Evolutionary conservation across 2,329 filamentous ascomycete species (phyloP).

Genomic region (Endoconidiophora laricicola): DNA sequence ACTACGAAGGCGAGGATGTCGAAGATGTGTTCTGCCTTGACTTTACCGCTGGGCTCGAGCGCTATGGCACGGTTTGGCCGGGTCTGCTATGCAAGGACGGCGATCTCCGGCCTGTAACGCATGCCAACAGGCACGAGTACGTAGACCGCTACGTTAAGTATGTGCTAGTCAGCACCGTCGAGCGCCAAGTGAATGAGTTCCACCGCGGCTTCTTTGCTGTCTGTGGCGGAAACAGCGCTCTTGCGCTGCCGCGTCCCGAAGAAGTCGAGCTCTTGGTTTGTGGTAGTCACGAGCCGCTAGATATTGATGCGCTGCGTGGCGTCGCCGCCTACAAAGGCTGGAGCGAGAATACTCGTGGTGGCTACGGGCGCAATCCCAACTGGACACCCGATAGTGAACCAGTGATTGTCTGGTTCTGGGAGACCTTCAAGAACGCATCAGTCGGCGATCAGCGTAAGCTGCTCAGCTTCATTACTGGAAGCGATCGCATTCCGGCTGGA

Average conservation of each 20-base stretch:
- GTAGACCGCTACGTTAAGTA: conserved; percentile 73
- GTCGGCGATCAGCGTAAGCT: conserved; percentile 59
- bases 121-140: conserved; percentile 66
- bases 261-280: conserved; percentile 80
- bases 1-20: conserved; percentile 64
- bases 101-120: conserved; percentile 63
- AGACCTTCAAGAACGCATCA: conserved; percentile 50
- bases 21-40: conserved; percentile 65
- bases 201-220: conserved; percentile 88
- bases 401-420: conserved; percentile 77
- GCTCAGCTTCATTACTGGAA: conserved; percentile 75
- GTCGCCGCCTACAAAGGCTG: conserved; percentile 76
- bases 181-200: conserved; percentile 81
- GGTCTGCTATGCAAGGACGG: conserved; percentile 61
- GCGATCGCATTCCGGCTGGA: conserved; percentile 77
- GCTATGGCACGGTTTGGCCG: conserved; percentile 51
- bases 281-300: conserved; percentile 68
- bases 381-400: conserved; percentile 32
- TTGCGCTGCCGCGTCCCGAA: conserved; percentile 74
- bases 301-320: conserved; percentile 57
- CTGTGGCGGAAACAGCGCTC: conserved; percentile 62
- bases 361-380: conserved; percentile 27
- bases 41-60: conserved; percentile 62
- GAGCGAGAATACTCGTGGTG: conserved; percentile 25
- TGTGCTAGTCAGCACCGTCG: conserved; percentile 59